phyloP scores from a whole-genome alignment of 2,329 filamentous ascomycete species.

The Beauveria sp. region DNA sequence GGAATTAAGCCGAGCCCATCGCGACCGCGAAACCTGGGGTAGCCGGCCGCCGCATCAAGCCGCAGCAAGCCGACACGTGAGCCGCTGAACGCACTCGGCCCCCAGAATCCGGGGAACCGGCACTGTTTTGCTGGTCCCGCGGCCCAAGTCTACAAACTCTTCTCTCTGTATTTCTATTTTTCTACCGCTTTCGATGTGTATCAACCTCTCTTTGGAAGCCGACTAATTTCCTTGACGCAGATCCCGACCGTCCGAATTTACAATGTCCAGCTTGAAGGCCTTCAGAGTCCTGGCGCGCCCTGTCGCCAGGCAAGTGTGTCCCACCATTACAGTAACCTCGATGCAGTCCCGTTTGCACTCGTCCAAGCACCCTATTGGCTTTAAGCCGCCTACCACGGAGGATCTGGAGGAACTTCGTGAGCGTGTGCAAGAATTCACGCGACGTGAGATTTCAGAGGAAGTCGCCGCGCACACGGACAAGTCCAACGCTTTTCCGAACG shows the following conservation, averaged over 20 bases:
- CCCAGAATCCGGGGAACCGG: conserved; percentile 6
- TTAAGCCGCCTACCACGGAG: conserved; percentile 58
- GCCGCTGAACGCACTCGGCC: background rate
- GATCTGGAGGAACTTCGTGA: conserved; percentile 78
- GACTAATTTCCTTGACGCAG: background rate
- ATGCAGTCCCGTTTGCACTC: conserved; percentile 41
- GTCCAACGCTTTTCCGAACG: conserved; percentile 77
- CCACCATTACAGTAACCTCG: conserved; percentile 26
- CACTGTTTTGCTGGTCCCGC: background rate
- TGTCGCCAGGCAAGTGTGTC: conserved; percentile 16
- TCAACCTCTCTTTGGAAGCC: conserved; percentile 6
- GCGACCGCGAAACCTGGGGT: conserved; percentile 12
- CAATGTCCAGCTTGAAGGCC: conserved; percentile 16
- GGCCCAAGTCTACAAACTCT: background rate
- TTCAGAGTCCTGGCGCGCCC: conserved; percentile 24
- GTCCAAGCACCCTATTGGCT: conserved; percentile 53
- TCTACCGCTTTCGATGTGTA: background rate
- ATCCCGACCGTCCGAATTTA: background rate
- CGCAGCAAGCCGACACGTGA: conserved; percentile 31
- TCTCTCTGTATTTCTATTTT: background rate
- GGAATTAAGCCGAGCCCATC: conserved; percentile 13
- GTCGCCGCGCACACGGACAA: conserved; percentile 77
- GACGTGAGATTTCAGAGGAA: conserved; percentile 78
- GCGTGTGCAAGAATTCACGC: conserved; percentile 80
- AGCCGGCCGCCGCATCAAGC: conserved; percentile 31